These are phyloP conservation scores for Oenanthe sinensis DNA, from an alignment of 129 eudicot species.

Conservation along the genomic window DNA sequence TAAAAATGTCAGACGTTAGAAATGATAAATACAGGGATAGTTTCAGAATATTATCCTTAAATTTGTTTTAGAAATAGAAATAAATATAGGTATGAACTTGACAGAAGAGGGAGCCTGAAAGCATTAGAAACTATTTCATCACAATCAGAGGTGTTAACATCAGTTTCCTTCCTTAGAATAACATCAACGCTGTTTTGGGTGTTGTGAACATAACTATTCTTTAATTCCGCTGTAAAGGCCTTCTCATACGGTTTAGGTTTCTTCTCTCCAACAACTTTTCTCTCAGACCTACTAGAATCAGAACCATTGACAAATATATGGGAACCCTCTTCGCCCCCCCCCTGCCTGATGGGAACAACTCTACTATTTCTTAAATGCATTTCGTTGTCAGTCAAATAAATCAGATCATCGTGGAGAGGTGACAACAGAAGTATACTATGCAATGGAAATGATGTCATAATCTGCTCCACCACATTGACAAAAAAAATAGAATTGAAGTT, in stretches of 20 bases:
- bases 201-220: slow-evolving; percentile 24
- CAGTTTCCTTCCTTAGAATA: slow-evolving; percentile 26
- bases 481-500: neutral
- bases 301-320: slow-evolving; percentile 32
- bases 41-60: no score
- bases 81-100: slow-evolving; percentile 17
- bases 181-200: slow-evolving; percentile 6
- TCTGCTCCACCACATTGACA: slow-evolving; percentile 40
- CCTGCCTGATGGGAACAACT: slow-evolving; percentile 25
- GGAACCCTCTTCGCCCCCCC: slow-evolving; percentile 36
- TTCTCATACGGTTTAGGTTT: slow-evolving; percentile 37
- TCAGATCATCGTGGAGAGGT: slow-evolving; percentile 56
- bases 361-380: slow-evolving; percentile 21
- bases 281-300: slow-evolving; percentile 37
- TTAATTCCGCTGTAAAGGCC: slow-evolving; percentile 22
- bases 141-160: slow-evolving; percentile 30
- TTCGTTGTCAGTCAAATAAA: slow-evolving; percentile 45
- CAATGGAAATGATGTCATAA: slow-evolving; percentile 74
- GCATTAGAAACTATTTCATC: slow-evolving; percentile 59
- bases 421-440: slow-evolving; percentile 48
- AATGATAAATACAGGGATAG: no score
- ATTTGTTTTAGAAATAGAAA: no score
- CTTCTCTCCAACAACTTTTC: slow-evolving; percentile 28
- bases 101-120: slow-evolving; percentile 56
- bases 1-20: no score